Base-by-base conservation (phyloP, 352 stramenopile genomes). In the Pythium diclinum region DNA sequence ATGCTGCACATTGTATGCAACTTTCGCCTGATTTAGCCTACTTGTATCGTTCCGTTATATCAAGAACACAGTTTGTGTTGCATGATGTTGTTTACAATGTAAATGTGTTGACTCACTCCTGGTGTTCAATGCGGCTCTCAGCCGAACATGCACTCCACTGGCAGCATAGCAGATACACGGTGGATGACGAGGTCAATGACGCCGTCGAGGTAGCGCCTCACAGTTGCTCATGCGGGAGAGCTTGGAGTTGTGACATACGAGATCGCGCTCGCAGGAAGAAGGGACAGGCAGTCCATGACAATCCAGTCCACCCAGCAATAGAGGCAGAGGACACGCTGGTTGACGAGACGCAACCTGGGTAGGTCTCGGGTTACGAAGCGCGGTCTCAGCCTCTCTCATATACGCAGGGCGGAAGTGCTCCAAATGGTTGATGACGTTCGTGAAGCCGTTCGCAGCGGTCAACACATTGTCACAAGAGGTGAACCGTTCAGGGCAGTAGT, bases 391-490 rank as follows among this genome's bases (percentile, higher is more conserved):
- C 38, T 47, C 38, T 17, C 16, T 11, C 3, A 17, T 3, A 11
- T 47, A 47, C 4, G 38, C 8, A 11, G 51, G 51, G 40, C 40
- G 51, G 51, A 33, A 57, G 11, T 23, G 6, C 30, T 57, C 40
- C 5, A 56, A 16, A 23, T 57, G 25, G 30, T 23, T 44, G 9
- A 57, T 23, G 23, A 57, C 16, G 25, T 57, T 57, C 4, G 51
- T 42, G n/a, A 57, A 57, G 11, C 51, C 51, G 51, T 57, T 57
- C 6, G 23, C 30, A 40, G 16, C 8, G 23, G 7, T 57, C 23
- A 21, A 19, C 0, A 13, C 21, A 7, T 57, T 57, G 25, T 3
- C 6, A 16, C 51, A 57, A 5, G 51, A 33, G 14, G 21, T 57
- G 51, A 36, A 57, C 6, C 38, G 14, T 3, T 23, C 51, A 17